A percentile compares a stretch with the other conserved stretches of the same genome.
phyloP scores from a whole-genome alignment of 2,329 filamentous ascomycete species.

The Cladophialophora psammophila region DNA sequence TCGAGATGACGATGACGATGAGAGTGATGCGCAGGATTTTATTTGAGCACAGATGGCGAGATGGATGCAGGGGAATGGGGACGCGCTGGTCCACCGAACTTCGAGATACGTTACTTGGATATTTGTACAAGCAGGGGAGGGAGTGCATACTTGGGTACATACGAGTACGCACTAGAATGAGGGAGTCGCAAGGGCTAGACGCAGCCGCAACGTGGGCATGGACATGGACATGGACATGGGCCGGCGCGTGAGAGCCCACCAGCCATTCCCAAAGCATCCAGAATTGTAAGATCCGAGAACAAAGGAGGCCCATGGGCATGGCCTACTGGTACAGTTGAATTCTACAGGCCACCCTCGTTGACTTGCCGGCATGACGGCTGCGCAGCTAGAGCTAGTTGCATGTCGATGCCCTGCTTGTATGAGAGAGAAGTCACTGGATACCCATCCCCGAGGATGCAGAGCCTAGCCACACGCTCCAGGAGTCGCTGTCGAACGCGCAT shows the following conservation, averaged over 20 bases:
- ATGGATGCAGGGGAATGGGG: neutral
- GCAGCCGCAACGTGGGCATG: conserved; percentile 4
- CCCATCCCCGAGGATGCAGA: neutral
- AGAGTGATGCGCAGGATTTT: neutral
- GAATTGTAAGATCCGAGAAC: conserved; percentile 1
- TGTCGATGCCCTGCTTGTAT: neutral
- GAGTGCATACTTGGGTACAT: neutral
- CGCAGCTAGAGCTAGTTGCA: neutral
- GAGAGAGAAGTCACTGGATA: too few relatives aligned
- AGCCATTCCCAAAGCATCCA: conserved; percentile 8
- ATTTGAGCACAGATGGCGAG: neutral
- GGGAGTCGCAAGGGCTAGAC: neutral
- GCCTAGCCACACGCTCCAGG: neutral
- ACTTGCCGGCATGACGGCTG: neutral
- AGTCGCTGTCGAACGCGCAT: neutral
- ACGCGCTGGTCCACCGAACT: neutral
- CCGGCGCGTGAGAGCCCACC: too few relatives aligned
- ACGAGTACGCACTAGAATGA: neutral
- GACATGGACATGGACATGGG: too few relatives aligned
- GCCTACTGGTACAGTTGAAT: too few relatives aligned
- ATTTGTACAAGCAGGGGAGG: neutral
- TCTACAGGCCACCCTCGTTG: too few relatives aligned
- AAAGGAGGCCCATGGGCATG: neutral
- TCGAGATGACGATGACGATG: neutral
- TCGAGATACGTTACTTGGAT: neutral